Base-by-base conservation (phyloP, 352 stramenopile genomes). In the Phytophthora tentaculata region DNA sequence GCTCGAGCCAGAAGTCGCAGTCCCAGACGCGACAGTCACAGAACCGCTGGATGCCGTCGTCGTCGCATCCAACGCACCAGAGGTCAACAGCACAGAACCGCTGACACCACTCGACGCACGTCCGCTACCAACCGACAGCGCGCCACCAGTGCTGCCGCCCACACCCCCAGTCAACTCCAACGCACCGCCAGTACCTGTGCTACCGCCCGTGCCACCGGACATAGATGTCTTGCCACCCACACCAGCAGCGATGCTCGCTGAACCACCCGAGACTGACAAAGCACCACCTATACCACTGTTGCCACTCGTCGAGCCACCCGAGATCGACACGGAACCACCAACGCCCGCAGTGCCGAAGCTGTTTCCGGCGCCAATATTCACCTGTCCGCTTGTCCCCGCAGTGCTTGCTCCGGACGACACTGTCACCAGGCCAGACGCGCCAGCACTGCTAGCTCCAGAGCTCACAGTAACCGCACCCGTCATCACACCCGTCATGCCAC, bases 261-360 rank as follows among this genome's bases (percentile, higher is more conserved):
- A 59, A 10, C 64, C 64, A n/a, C 57, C 64, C 7, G 6, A 6
- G 37, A 89, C 61, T 16, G 60, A 57, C 14, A 89, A 67, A 28
- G 58, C 26, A 4, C 70, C 73, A 45, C 57, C 58, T 2, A 62
- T 65, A 12, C 54, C 13, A 26, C 37, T 37, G 5, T 7, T 9
- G 10, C 54, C 39, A 20, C 37, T 77, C n/a, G n/a, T n/a, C n/a
- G n/a, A n/a, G n/a, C n/a, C n/a, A n/a, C n/a, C n/a, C n/a, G n/a
- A n/a, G n/a, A n/a, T n/a, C n/a, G n/a, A n/a, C n/a, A n/a, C n/a
- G n/a, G n/a, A n/a, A n/a, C n/a, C n/a, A n/a, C n/a, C n/a, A n/a
- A n/a, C n/a, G n/a, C n/a, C n/a, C n/a, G n/a, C n/a, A n/a, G n/a
- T n/a, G n/a, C n/a, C n/a, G n/a, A n/a, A n/a, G n/a, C n/a, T n/a